Percentiles rank a stretch among this genome's conserved stretches.
Evolutionary conservation across 179 eudicot species (phyloP).

Genomic region (Silene vulgaris): DNA sequence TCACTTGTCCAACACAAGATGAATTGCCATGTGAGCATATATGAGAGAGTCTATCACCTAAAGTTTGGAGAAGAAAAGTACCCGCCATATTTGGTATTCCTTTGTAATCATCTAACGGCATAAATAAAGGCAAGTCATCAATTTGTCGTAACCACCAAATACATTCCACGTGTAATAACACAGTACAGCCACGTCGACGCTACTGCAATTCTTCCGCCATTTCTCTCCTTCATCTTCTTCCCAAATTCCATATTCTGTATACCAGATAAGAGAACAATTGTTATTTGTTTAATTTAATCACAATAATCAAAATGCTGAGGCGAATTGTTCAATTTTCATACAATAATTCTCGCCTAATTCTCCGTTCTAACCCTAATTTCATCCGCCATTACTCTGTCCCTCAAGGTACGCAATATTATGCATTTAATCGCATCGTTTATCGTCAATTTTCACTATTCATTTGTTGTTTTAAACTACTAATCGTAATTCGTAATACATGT

Average conservation of each 20-base stretch:
- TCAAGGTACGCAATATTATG: conserved; percentile 29
- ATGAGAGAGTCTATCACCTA: no score
- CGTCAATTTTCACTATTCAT: no score
- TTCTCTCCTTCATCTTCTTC: background rate
- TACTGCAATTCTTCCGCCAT: background rate
- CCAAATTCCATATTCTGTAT: background rate
- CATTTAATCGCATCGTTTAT: no score
- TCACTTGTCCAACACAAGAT: no score
- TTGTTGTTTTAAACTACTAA: background rate
- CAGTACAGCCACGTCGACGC: conserved; percentile 18
- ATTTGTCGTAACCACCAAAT: conserved; percentile 9
- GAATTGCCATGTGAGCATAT: no score
- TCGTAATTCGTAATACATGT: no score
- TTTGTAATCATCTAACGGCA: conserved; percentile 5
- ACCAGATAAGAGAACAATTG: background rate
- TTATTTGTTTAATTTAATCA: background rate
- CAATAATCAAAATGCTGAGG: conserved; percentile 33
- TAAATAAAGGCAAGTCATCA: conserved; percentile 16
- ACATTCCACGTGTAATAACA: background rate
- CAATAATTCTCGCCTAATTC: conserved; percentile 28
- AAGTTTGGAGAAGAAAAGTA: no score
- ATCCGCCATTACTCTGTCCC: conserved; percentile 35
- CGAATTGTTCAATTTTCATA: conserved; percentile 32
- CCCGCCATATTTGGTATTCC: no score
- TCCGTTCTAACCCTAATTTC: conserved; percentile 32